These are phyloP conservation scores for Picea sitchensis DNA, from an alignment of 75 land plant species.

Conservation along the genomic window DNA sequence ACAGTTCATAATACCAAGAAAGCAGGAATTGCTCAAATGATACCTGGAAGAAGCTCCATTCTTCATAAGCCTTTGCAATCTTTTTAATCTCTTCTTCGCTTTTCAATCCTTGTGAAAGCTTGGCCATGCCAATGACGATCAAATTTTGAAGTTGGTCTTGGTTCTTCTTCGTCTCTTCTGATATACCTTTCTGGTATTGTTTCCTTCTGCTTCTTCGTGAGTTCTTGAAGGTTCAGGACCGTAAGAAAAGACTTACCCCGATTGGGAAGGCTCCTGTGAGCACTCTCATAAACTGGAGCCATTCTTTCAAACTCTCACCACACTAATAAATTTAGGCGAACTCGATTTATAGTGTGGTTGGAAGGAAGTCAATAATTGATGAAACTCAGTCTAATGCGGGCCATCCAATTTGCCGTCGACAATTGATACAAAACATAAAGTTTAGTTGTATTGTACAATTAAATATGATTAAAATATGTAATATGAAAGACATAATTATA, in stretches of 20 bases:
- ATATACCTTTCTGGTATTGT: background rate
- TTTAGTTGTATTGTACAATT: no score
- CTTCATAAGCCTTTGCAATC: conserved; percentile 23
- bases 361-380: no score
- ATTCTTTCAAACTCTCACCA: background rate
- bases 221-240: background rate
- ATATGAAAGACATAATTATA: no score
- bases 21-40: background rate
- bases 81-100: conserved; percentile 18
- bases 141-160: background rate
- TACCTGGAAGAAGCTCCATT: conserved; percentile 50
- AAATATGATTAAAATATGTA: no score
- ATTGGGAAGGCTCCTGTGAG: background rate
- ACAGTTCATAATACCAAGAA: background rate
- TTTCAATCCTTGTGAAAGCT: conserved; percentile 8
- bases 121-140: conserved; percentile 17
- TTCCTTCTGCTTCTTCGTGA: background rate
- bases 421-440: no score
- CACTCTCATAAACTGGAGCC: background rate
- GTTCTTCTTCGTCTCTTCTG: background rate
- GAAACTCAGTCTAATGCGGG: no score
- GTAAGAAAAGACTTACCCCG: background rate
- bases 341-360: no score
- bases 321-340: no score
- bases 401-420: no score